Base-by-base conservation (phyloP, 306 rosid species). In the Cicer yamashitae region DNA sequence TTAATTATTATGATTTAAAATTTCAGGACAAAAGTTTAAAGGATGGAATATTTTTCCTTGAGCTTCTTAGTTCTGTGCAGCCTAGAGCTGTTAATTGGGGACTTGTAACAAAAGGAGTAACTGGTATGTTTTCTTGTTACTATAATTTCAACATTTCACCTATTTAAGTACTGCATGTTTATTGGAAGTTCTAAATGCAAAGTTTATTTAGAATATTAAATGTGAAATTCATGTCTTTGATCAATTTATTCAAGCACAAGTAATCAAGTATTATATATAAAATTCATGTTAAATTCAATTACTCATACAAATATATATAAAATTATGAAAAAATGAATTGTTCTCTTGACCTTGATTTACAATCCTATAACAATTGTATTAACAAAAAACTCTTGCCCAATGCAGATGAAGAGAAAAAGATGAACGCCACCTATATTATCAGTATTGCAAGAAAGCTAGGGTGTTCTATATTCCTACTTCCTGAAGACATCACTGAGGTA, bases 371-470 rank as follows among this genome's bases (percentile, higher is more conserved):
- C 57, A 18, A 60, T 14, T 8, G 53, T 1, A 70, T 70, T 37
- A 61, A 73, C 7, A 68, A 54, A 70, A 67, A 53, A 41, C 53
- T 13, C 40, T 41, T 60, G 46, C 43, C 66, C 43, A 76, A 60
- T 81, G 76, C 83, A 94, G 99, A 92, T 3, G 92, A 94, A 82
- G 96, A 90, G 88, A 94, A 89, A 83, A 92, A 86, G 87, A 90
- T 94, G 99, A 94, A 94, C 17, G 99, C 97, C 12, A 87, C 93
- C 20, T 94, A 92, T 91, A 90, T 94, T 66, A 94, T 94, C 83
- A 94, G 99, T 47, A 92, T 92, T 81, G 99, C 99, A 60, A 89
- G 99, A 78, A 94, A 94, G 90, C 96, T 94, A 10, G 99, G 99
- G 15, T 94, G 99, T 76, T 92, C 99, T 40, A 94, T 94, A 79